A percentile compares a stretch with the other conserved stretches of the same genome.
Evolutionary conservation across 2,329 filamentous ascomycete species (phyloP).

Genomic region (Tolypocladium amazonense): DNA sequence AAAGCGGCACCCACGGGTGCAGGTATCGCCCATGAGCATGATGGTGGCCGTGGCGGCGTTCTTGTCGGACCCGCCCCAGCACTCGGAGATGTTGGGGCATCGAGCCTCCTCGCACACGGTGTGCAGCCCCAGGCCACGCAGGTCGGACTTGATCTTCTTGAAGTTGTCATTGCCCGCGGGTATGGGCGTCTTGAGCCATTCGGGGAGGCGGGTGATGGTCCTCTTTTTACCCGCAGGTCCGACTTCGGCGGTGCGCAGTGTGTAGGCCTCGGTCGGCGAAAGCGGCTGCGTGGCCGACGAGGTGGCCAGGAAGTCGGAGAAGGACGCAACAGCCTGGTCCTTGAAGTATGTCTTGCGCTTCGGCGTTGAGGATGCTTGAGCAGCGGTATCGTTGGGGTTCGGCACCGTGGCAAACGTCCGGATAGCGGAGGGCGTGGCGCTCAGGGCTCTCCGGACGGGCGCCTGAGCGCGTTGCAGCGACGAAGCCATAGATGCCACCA

Average conservation of each 20-base stretch:
- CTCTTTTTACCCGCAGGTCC: constrained; percentile 51
- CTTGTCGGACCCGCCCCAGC: constrained; percentile 89
- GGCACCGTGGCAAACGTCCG: constrained; percentile 38
- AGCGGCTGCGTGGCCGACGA: constrained; percentile 31
- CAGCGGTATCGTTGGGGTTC: constrained; percentile 14
- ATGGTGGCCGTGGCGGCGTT: constrained; percentile 91
- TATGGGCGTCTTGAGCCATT: constrained; percentile 95
- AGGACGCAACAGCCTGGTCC: constrained; percentile 43
- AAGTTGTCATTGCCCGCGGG: constrained; percentile 72
- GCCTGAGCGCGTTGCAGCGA: constrained; percentile 30
- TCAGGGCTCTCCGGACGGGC: constrained; percentile 30
- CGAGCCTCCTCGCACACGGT: constrained; percentile 97
- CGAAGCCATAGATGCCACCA: constrained; percentile 25
- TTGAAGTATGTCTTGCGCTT: constrained; percentile 45
- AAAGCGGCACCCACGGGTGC: constrained; percentile 91
- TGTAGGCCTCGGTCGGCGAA: constrained; percentile 43
- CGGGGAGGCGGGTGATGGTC: constrained; percentile 66
- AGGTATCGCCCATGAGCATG: constrained; percentile 99
- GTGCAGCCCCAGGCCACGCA: constrained; percentile 80
- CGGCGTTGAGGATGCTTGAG: constrained; percentile 11
- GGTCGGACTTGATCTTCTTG: constrained; percentile 89
- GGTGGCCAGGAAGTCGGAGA: constrained; percentile 45
- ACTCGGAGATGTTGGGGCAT: constrained; percentile 95
- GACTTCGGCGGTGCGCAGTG: constrained; percentile 52
- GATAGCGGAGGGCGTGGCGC: constrained; percentile 16